These are phyloP conservation scores for Debaryomycetaceae sp. DNA, from an alignment of 1,139 yeast genomes.

Conservation along the genomic window DNA sequence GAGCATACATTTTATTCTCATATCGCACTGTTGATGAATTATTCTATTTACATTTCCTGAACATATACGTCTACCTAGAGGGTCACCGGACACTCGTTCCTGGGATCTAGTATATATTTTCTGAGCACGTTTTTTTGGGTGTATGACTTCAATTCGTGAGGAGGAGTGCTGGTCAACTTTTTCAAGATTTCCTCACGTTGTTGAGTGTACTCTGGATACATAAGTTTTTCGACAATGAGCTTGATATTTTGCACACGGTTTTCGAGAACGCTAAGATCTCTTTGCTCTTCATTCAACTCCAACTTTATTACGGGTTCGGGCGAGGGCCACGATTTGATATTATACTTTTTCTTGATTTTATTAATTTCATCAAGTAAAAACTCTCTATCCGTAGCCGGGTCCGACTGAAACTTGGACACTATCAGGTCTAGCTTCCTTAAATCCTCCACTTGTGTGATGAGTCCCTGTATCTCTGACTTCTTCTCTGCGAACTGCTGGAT, in stretches of 20 bases:
- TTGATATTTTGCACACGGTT: constrained; percentile 27
- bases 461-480: constrained; percentile 35
- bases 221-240: constrained; percentile 30
- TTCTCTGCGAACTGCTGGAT: constrained; percentile 47
- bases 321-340: constrained; percentile 59
- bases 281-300: constrained; percentile 22
- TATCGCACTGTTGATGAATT: not conserved
- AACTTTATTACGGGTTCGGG: constrained; percentile 37
- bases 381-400: constrained; percentile 35
- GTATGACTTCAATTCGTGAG: constrained; percentile 20
- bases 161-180: constrained; percentile 21
- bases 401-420: constrained; percentile 29
- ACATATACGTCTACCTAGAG: constrained; percentile 4
- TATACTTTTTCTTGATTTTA: constrained; percentile 48
- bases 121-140: constrained; percentile 41
- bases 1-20: too few relatives aligned
- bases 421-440: constrained; percentile 44
- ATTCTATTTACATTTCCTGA: not conserved
- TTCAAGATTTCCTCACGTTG: constrained; percentile 25
- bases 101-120: constrained; percentile 35
- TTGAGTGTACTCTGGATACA: constrained; percentile 25
- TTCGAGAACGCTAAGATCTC: constrained; percentile 22
- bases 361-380: constrained; percentile 40
- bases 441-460: constrained; percentile 45
- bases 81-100: constrained; percentile 34